These are phyloP conservation scores for Neurospora sp. DNA, from an alignment of 495 filamentous ascomycete species.

Conservation along the genomic window DNA sequence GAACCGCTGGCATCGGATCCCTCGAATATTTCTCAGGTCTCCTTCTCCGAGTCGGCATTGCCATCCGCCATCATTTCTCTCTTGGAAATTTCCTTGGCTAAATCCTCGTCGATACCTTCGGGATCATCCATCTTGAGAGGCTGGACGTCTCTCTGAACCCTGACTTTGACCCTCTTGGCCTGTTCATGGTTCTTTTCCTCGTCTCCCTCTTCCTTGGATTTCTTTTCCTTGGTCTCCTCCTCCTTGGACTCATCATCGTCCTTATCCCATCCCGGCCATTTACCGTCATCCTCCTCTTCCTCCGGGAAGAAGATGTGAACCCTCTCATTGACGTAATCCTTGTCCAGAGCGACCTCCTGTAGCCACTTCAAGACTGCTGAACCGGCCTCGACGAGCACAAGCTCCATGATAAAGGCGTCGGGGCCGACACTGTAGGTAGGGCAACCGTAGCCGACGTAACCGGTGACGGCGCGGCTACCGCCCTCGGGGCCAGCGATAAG, in stretches of 20 bases:
- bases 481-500: constrained; percentile 38
- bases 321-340: not conserved
- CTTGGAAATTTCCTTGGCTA: not conserved
- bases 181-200: not conserved
- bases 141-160: not conserved
- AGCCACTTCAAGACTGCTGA: constrained; percentile 33
- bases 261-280: not conserved
- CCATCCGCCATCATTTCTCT: not conserved
- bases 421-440: constrained; percentile 36
- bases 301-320: constrained; percentile 2
- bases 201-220: not conserved
- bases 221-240: not conserved
- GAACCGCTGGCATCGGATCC: not conserved
- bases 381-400: constrained; percentile 25
- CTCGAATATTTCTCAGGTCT: not conserved
- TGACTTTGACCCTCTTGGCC: not conserved
- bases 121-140: not conserved
- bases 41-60: not conserved
- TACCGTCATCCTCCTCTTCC: constrained; percentile 1
- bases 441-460: constrained; percentile 31
- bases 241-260: not conserved
- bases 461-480: constrained; percentile 14
- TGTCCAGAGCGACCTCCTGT: constrained; percentile 29
- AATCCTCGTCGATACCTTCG: not conserved
- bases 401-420: constrained; percentile 23